Percentiles rank a stretch among this genome's conserved stretches.
Conservation (phyloP, 2,329 filamentous ascomycete genomes). For the Aspergillus fructus region DNA sequence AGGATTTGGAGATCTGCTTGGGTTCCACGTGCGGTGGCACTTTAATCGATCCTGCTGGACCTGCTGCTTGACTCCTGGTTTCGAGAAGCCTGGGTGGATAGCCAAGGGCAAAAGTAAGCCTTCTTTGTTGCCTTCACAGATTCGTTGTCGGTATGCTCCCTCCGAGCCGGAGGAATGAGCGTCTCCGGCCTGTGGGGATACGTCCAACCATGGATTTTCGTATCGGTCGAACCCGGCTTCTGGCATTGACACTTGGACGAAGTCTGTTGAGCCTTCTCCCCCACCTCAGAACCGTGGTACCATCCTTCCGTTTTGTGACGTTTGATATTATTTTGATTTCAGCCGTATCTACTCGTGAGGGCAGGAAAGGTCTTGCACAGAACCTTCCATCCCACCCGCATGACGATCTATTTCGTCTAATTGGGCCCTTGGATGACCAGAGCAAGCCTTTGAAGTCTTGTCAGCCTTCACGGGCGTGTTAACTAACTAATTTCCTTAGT, state of each 20-base stretch:
- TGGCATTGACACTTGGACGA: not conserved
- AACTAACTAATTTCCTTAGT: no score
- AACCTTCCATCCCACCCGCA: no score
- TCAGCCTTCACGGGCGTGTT: no score
- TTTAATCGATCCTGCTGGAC: slow-evolving; percentile 21
- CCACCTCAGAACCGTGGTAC: not conserved
- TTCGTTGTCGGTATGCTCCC: not conserved
- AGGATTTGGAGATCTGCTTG: slow-evolving; percentile 18
- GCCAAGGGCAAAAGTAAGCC: not conserved
- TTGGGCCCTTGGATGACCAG: no score
- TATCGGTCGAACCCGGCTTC: not conserved
- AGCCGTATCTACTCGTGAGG: not conserved
- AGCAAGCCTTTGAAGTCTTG: no score
- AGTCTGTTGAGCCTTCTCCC: not conserved
- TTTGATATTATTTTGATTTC: not conserved
- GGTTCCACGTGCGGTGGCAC: slow-evolving; percentile 19
- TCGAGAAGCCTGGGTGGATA: slow-evolving; percentile 1
- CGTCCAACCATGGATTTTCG: not conserved
- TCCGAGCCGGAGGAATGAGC: not conserved
- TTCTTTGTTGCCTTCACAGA: not conserved
- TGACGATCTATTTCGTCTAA: no score
- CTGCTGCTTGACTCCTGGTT: slow-evolving; percentile 4
- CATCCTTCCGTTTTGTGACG: not conserved
- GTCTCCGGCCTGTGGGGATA: not conserved
- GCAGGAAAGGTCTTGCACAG: no score